Evolutionary conservation across 495 filamentous ascomycete genomes (phyloP).

Genomic region (Podospora anserina): DNA sequence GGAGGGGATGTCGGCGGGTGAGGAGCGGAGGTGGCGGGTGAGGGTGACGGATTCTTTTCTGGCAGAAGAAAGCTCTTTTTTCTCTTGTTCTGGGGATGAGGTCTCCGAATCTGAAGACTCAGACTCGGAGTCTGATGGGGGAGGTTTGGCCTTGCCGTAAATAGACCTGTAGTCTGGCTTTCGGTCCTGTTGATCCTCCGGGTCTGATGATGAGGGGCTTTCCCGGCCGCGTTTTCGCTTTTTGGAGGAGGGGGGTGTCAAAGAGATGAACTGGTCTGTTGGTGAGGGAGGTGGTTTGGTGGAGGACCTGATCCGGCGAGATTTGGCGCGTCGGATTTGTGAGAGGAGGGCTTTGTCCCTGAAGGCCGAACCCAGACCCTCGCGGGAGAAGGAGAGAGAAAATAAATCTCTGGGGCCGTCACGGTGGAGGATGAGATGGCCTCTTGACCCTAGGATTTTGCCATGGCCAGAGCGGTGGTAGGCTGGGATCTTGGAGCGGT

Average conservation of each 20-base stretch:
- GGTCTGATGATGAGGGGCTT: conserved; percentile 31
- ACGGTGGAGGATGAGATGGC: conserved; percentile 37
- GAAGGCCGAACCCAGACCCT: conserved; percentile 35
- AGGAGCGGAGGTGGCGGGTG: conserved; percentile 53
- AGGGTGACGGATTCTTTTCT: conserved; percentile 57
- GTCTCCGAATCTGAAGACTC: background rate
- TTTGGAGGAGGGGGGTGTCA: conserved; percentile 34
- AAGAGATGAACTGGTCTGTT: conserved; percentile 39
- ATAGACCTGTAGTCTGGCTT: conserved; percentile 67
- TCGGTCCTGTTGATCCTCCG: conserved; percentile 33
- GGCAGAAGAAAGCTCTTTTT: conserved; percentile 38
- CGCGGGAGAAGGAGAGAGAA: conserved; percentile 27
- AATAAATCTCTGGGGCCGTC: conserved; percentile 38
- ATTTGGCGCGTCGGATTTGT: conserved; percentile 24
- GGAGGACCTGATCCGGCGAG: conserved; percentile 29
- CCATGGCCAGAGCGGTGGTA: conserved; percentile 43
- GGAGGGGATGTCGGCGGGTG: conserved; percentile 61
- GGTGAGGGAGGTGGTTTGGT: conserved; percentile 2
- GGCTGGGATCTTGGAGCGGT: conserved; percentile 38
- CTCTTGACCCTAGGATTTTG: conserved; percentile 39
- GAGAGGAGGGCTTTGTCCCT: conserved; percentile 39
- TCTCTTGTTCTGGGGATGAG: background rate
- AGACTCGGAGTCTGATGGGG: conserved; percentile 31
- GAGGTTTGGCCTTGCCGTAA: conserved; percentile 56
- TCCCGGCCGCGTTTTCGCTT: conserved; percentile 40